Base-by-base conservation (phyloP, 139 green algal genomes). In the Chlorella ohadii region DNA sequence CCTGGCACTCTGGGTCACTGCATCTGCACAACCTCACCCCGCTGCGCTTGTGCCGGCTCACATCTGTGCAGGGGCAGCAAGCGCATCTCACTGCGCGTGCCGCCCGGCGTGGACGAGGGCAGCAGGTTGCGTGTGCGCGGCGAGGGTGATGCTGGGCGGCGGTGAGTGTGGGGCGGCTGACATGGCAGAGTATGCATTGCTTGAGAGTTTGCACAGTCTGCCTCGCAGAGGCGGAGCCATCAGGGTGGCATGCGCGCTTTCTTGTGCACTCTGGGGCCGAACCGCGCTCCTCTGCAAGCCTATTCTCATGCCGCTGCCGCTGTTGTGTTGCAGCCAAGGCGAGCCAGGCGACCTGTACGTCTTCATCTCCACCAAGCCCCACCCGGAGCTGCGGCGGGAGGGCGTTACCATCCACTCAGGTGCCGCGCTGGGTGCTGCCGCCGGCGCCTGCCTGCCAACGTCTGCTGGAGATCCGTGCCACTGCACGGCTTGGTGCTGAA, bases 311-410 rank as follows among this genome's bases (percentile, higher is more conserved):
- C 59, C 1, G n/a, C 25, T 28, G 59, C 7, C 59, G 63, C 27
- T 31, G 13, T 68, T 7, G 1, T 31, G 20, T 39, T 72, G 76
- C 63, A 90, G 87, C n/a, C 94, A 93, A 34, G 96, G 95, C 22
- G 89, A 93, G 47, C 64, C 89, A 0, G 97, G 97, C 38, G 97
- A 99, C 90, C 88, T 99, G 31, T 99, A 97, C 79, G 97, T 99
- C 23, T 98, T 97, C 86, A 94, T 99, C 68, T 78, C 33, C 6
- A 96, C 99, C 16, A 92, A 92, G 81, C 67, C 92, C 1, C 94
- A 99, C 87, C 88, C 93, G 1, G 90, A 98, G 84, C 89, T 99
- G 86, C 78, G 88, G 55, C 88, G 97, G 6, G 96, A 99, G 27
- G 95, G 94, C 63, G 92, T 89, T 28, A 98, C 96, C 71, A 97